Conservation (phyloP, 179 eudicot species). For the Heliamphora pulchella region DNA sequence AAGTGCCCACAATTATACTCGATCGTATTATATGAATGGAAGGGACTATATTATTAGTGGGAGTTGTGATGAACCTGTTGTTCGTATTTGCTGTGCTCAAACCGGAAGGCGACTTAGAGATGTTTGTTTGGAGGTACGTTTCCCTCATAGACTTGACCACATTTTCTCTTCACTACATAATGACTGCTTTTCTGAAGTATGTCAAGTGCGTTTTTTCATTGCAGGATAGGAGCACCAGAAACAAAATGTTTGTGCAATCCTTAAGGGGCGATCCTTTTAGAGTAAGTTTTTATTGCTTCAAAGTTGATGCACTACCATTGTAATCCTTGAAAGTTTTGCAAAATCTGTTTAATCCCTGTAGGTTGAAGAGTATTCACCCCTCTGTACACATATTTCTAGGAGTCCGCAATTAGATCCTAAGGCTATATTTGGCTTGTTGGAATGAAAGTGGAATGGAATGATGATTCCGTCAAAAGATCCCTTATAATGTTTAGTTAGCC, state of each 20-base stretch:
- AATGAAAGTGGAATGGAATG: no score
- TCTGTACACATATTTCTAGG: neutral
- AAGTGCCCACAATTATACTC: constrained; percentile 72
- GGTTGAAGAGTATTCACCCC: neutral
- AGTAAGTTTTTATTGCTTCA: constrained; percentile 22
- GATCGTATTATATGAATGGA: constrained; percentile 78
- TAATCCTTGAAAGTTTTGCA: neutral
- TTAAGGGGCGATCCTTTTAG: constrained; percentile 48
- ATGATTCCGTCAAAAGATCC: no score
- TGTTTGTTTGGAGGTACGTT: constrained; percentile 54
- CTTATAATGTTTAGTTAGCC: no score
- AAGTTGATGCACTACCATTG: neutral
- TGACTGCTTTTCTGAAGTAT: neutral
- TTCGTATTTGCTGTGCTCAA: constrained; percentile 73
- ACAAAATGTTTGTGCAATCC: constrained; percentile 35
- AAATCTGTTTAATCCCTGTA: neutral
- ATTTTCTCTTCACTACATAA: neutral
- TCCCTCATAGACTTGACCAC: neutral
- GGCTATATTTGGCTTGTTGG: no score
- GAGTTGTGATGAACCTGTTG: constrained; percentile 61
- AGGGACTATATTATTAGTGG: constrained; percentile 69
- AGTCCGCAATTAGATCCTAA: neutral
- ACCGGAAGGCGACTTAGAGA: constrained; percentile 73
- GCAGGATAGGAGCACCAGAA: constrained; percentile 28
- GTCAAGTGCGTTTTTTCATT: neutral